Evolutionary conservation across 2,329 filamentous ascomycete species (phyloP), one percentile per base, ranked within the genome.

Genomic region (Colletotrichum phormii): DNA sequence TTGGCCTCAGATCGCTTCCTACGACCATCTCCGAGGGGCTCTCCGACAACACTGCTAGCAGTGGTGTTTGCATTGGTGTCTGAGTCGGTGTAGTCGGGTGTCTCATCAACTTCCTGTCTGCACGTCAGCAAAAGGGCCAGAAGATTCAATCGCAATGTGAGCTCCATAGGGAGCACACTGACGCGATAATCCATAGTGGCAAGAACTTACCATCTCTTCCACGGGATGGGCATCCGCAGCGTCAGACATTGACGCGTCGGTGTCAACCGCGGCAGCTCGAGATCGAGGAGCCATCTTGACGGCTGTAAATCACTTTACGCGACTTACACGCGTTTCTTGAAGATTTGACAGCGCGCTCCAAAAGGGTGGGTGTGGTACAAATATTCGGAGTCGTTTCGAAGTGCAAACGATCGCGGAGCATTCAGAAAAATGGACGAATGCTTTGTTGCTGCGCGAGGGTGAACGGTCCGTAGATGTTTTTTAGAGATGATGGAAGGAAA

Each of bases 1-100:
- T 95, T 95, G 71, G 93, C 95, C 80, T 98, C 95, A 69, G 94
- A 93, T 77, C 96, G 91, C 80, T 92, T 91, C 86, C 93, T 97
- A 64, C 95, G 92, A 35, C 95, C 95, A 85, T 98, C 96, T 59
- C 85, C 84, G 54, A 87, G 80, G 55, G 85, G 84, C 77, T 98
- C 96, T 66, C 95, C 96, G 67, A 89, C 91, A 77, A 97, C 91
- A 82, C 95, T 98, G 85, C 94, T 98, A 66, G 94, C 94, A 62
- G 90, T 91, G 13, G 90, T 92, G 77, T 92, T 92, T 11, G 89
- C 89, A 75, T 92, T 91, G 22, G 90, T 91, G 77, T 92, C 90
- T 11, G 90, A 91, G 75, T 92, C 90, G 72, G 89, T 90, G 78
- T 89, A 91, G 77, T 92, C 90, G 60, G 90, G 89, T 7, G 90